Evolutionary conservation across 441 rosid genomes (phyloP).

Genomic region (Pelargonium myrrhifolium): DNA sequence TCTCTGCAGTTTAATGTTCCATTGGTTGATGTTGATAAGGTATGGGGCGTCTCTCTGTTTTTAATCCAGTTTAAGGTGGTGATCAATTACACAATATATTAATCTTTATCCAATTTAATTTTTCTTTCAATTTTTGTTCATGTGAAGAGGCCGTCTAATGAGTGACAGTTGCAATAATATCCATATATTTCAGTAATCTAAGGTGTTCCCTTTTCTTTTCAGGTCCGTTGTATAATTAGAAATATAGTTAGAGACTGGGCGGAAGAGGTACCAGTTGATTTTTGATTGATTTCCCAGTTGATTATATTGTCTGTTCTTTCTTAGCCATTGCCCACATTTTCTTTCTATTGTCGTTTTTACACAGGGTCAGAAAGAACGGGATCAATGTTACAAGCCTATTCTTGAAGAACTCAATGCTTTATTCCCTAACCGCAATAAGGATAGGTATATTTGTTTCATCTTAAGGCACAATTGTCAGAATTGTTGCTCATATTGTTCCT

Average conservation of each 20-base stretch:
- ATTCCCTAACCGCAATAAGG: constrained; percentile 62
- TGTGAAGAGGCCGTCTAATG: background rate
- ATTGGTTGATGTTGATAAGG: constrained; percentile 96
- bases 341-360: constrained; percentile 12
- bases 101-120: background rate
- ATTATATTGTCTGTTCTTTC: constrained; percentile 9
- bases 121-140: background rate
- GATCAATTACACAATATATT: background rate
- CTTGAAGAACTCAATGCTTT: constrained; percentile 79
- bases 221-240: constrained; percentile 96
- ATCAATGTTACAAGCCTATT: constrained; percentile 89
- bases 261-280: constrained; percentile 55
- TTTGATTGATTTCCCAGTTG: constrained; percentile 11
- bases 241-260: constrained; percentile 99
- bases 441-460: constrained; percentile 37
- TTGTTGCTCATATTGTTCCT: constrained; percentile 1
- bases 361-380: constrained; percentile 83
- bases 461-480: background rate
- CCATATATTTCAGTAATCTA: background rate
- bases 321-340: background rate
- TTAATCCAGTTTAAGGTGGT: background rate
- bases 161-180: background rate
- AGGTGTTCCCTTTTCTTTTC: constrained; percentile 19
- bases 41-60: constrained; percentile 20
- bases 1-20: constrained; percentile 78